phyloP scores from a whole-genome alignment of 1,139 yeast species.

The Zygoascus meyerae region DNA sequence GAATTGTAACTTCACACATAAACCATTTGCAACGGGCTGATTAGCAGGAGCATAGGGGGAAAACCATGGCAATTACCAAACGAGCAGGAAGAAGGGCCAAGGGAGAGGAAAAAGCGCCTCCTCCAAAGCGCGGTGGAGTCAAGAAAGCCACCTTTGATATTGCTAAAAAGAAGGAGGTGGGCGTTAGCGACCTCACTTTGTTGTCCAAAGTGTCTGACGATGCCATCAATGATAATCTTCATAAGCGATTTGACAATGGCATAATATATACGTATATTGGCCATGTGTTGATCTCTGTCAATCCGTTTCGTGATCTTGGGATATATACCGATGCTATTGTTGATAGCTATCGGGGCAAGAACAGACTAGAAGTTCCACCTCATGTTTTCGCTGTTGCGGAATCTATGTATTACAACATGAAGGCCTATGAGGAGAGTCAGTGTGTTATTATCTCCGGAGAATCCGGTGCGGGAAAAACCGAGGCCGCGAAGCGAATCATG shows the following conservation, averaged over 20 bases:
- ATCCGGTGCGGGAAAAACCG: constrained; percentile 98
- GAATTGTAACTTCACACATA: too few relatives aligned
- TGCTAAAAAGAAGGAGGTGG: constrained; percentile 89
- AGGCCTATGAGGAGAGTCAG: constrained; percentile 90
- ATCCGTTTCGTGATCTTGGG: constrained; percentile 94
- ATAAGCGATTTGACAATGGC: constrained; percentile 83
- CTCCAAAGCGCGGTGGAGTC: constrained; percentile 50
- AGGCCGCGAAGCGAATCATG: constrained; percentile 98
- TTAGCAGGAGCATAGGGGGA: neutral
- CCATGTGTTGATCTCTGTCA: constrained; percentile 73
- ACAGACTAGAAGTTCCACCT: constrained; percentile 92
- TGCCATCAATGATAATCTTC: constrained; percentile 84
- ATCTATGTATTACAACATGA: constrained; percentile 91
- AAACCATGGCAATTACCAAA: constrained; percentile 65
- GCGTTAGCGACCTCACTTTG: constrained; percentile 90
- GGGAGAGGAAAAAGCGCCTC: constrained; percentile 43
- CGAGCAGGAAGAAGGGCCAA: constrained; percentile 65
- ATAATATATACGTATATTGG: constrained; percentile 59
- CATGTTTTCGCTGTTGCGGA: constrained; percentile 98
- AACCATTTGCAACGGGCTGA: too few relatives aligned
- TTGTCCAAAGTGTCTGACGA: constrained; percentile 86
- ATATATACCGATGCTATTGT: constrained; percentile 79
- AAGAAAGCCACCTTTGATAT: constrained; percentile 91
- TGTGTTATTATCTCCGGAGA: constrained; percentile 98
- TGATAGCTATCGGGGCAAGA: constrained; percentile 79